Evolutionary conservation across 768 basidiomycete species (phyloP).

Genomic region (Leccinum fibrillosum): DNA sequence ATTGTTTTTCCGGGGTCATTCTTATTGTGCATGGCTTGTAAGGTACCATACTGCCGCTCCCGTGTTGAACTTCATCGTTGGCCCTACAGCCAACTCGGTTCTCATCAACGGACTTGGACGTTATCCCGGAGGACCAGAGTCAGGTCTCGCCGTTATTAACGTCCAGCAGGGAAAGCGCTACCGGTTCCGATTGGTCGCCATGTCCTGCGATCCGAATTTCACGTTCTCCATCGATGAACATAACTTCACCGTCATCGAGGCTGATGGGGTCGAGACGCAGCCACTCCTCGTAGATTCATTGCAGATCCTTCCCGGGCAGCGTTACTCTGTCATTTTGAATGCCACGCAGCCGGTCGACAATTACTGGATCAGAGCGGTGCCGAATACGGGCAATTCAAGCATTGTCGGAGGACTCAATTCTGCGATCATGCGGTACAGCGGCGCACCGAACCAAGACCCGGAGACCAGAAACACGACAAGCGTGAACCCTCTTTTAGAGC

Average conservation of each 20-base stretch:
- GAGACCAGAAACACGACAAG: conserved; percentile 30
- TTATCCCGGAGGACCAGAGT: conserved; percentile 33
- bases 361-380: conserved; percentile 51
- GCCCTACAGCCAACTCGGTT: conserved; percentile 18
- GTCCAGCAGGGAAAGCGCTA: conserved; percentile 39
- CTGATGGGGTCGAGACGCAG: conserved; percentile 41
- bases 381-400: conserved; percentile 18
- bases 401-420: conserved; percentile 47
- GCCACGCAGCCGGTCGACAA: conserved; percentile 45
- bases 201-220: conserved; percentile 43
- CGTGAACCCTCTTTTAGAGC: conserved; percentile 30
- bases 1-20: not conserved
- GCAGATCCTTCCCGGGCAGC: conserved; percentile 34
- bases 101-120: conserved; percentile 33
- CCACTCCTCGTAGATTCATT: conserved; percentile 41
- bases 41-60: conserved; percentile 25
- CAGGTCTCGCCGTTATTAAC: conserved; percentile 38
- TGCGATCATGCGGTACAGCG: conserved; percentile 50
- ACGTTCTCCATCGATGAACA: conserved; percentile 48
- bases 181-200: conserved; percentile 47
- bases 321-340: conserved; percentile 41
- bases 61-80: conserved; percentile 17
- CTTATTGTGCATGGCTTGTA: not conserved
- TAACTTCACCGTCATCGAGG: conserved; percentile 39
- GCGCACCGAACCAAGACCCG: conserved; percentile 40